Evolutionary conservation across 2,329 filamentous ascomycete genomes (phyloP).

Genomic region (Penicillium concentricum): DNA sequence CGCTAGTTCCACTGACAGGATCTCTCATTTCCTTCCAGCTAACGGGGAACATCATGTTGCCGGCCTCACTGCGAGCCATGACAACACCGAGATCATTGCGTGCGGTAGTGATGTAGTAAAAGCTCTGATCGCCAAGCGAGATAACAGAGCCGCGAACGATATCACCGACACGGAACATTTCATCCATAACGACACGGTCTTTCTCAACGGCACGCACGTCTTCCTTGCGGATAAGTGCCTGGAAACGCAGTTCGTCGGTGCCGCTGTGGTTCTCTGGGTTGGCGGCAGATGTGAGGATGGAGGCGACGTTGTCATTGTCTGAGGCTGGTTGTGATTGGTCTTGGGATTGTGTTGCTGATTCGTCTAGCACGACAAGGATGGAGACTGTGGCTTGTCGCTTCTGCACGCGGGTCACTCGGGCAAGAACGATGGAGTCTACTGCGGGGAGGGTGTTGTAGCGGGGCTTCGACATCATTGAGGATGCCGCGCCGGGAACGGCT

Average conservation of each 20-base stretch:
- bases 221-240: constrained; percentile 80
- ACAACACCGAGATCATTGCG: constrained; percentile 91
- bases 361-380: constrained; percentile 76
- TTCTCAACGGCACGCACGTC: constrained; percentile 95
- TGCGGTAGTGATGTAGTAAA: constrained; percentile 92
- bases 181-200: constrained; percentile 86
- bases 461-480: constrained; percentile 30
- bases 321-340: constrained; percentile 27
- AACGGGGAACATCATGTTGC: constrained; percentile 87
- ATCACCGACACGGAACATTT: constrained; percentile 90
- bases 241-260: constrained; percentile 68
- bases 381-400: constrained; percentile 81
- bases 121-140: constrained; percentile 86
- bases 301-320: constrained; percentile 39
- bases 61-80: constrained; percentile 83
- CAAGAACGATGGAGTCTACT: constrained; percentile 77
- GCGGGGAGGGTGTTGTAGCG: constrained; percentile 75
- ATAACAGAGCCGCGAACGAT: constrained; percentile 86
- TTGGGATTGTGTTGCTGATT: constrained; percentile 18
- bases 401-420: constrained; percentile 79
- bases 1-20: constrained; percentile 70
- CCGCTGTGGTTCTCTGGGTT: constrained; percentile 43
- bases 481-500: background rate
- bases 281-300: constrained; percentile 39
- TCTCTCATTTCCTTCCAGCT: constrained; percentile 96